Base-by-base conservation (phyloP, 495 filamentous ascomycete species). In the Annulohypoxylon moriforme region DNA sequence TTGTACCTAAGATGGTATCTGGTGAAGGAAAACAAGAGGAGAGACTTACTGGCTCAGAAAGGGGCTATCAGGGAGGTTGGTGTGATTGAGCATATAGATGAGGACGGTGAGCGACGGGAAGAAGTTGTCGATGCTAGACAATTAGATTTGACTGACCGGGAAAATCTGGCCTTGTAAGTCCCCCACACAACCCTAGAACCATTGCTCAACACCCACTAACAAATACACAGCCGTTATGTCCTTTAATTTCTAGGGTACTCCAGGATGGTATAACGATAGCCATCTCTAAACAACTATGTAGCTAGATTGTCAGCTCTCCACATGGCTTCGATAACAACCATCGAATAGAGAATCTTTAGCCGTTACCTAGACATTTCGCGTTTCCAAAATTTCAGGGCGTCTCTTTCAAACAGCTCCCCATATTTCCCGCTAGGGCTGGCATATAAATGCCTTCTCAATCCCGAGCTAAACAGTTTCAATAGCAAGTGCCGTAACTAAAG, bases 151-250 rank as follows among this genome's bases (percentile, higher is more conserved):
- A 82, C 81, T n/a, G 80, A 83, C 64, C 68, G 71, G 31, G 80
- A 82, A 65, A 83, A 83, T 65, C 64, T 82, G 59, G 78, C 73
- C 1, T 83, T 83, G 79, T 81, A 60, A 77, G 79, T 78, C 40
- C 6, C 49, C 27, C 34, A 11, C 13, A n/a, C n/a, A n/a, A n/a
- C 34, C 10, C 22, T 9, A 10, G 11, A 10, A 18, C 47, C n/a
- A n/a, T 61, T 58, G 3, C n/a, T 27, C 9, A 14, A 18, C 27
- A 33, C 25, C 8, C 38, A 38, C 65, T 68, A 68, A 68, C 29
- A 14, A 14, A 13, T 14, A 46, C n/a, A 29, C n/a, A 68, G 66
- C 27, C 66, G 66, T 14, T 68, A 68, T n/a, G 66, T 68, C n/a
- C 66, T 68, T 3, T 68, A 38, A 49, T 67, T 6, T n/a, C 36